These are phyloP conservation scores for Solanum gandarillasii DNA, from an alignment of 257 asterid genomes.

Conservation along the genomic window DNA sequence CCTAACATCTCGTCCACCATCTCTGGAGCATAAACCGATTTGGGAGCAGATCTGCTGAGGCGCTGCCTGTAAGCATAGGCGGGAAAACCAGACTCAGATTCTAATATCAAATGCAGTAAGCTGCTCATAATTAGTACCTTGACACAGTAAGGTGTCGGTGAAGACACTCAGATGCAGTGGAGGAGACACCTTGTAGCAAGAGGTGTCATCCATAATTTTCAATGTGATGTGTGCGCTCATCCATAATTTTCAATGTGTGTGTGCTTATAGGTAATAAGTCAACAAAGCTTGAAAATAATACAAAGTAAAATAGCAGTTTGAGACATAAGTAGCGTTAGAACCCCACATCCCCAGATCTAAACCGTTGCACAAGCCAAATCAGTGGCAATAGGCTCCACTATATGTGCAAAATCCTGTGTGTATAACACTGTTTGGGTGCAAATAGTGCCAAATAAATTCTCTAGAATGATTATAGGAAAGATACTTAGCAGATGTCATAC, in stretches of 20 bases:
- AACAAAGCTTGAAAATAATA: not conserved
- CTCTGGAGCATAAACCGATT: conserved; percentile 51
- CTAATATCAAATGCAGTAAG: not conserved
- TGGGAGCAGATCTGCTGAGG: conserved; percentile 55
- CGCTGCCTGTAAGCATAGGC: conserved; percentile 28
- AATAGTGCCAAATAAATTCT: not conserved
- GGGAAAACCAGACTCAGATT: not conserved
- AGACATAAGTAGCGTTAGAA: not conserved
- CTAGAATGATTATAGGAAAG: not conserved
- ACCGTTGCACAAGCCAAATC: not conserved
- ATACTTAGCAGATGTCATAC: conserved; percentile 15
- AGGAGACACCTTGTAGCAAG: not conserved
- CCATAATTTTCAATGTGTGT: not conserved
- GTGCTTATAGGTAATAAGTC: not conserved
- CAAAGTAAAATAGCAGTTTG: not conserved
- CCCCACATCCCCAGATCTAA: not conserved
- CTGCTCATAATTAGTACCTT: not conserved
- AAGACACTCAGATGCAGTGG: not conserved
- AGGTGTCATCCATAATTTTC: not conserved
- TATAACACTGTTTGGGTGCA: not conserved
- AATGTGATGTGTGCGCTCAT: not conserved
- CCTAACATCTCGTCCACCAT: conserved; percentile 52
- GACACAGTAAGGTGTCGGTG: not conserved
- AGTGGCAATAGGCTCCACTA: not conserved
- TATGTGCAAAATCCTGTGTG: not conserved